phyloP scores from a whole-genome alignment of 2,329 filamentous ascomycete species.

The Penicillium vulpinum region DNA sequence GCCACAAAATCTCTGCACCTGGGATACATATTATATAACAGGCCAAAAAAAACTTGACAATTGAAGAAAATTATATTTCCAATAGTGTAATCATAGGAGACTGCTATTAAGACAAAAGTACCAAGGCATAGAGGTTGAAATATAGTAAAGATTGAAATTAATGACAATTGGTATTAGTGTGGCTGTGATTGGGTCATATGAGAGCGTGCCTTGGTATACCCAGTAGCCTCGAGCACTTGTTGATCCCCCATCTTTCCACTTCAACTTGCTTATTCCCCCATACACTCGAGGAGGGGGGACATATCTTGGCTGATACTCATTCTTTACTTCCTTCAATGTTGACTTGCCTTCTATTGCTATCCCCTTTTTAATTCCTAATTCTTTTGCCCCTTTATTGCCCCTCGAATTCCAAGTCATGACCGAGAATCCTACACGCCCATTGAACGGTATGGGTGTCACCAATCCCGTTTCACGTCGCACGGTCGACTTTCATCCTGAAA shows the following conservation, averaged over 20 bases:
- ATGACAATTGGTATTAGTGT: conserved; percentile 18
- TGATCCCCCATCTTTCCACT: background rate
- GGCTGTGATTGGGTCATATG: conserved; percentile 18
- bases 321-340: background rate
- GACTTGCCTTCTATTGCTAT: background rate
- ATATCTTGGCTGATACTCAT: too few species aligned
- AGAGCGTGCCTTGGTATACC: conserved; percentile 22
- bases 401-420: conserved; percentile 18
- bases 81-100: too few species aligned
- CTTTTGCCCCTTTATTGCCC: conserved; percentile 5
- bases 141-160: too few species aligned
- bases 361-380: conserved; percentile 4
- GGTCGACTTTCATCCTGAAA: conserved; percentile 28
- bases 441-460: conserved; percentile 30
- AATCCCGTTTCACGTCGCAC: conserved; percentile 29
- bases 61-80: too few species aligned
- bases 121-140: too few species aligned
- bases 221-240: conserved; percentile 19
- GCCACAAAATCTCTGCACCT: conserved; percentile 11
- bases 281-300: too few species aligned
- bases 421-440: conserved; percentile 26
- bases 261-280: too few species aligned
- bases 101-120: too few species aligned
- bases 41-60: too few species aligned
- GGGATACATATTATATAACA: background rate